These are phyloP conservation scores for Tolypocladium nubicola DNA, from an alignment of 2,329 filamentous ascomycete genomes.

Conservation along the genomic window DNA sequence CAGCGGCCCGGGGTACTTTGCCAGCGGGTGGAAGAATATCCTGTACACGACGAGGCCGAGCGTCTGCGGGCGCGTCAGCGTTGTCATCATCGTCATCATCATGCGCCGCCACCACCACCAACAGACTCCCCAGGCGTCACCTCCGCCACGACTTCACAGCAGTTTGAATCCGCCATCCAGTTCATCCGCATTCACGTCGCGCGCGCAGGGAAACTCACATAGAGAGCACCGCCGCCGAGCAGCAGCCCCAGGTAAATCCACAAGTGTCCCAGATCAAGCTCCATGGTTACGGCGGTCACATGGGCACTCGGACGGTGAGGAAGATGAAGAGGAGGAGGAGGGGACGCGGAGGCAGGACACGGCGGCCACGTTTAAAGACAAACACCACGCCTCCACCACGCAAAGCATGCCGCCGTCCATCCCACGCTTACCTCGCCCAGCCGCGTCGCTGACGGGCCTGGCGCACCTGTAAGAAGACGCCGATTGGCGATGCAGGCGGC, in stretches of 20 bases:
- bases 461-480: conserved; percentile 2
- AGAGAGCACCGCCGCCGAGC: conserved; percentile 23
- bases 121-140: not conserved
- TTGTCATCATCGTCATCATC: not conserved
- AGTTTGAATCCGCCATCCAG: no score
- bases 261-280: conserved; percentile 21
- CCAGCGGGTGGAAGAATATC: conserved; percentile 52
- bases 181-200: not conserved
- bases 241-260: conserved; percentile 29
- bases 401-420: not conserved
- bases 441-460: not conserved
- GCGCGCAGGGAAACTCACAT: conserved; percentile 22
- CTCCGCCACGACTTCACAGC: not conserved
- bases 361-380: not conserved
- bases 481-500: conserved; percentile 11
- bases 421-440: not conserved
- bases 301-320: not conserved
- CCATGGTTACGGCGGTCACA: conserved; percentile 10
- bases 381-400: not conserved
- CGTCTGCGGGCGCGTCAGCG: conserved; percentile 15
- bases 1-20: conserved; percentile 54
- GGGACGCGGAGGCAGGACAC: not conserved
- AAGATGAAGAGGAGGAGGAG: not conserved
- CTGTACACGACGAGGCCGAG: conserved; percentile 40
- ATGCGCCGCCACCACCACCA: not conserved